These are phyloP conservation scores for Musa troglodytarum DNA, from an alignment of 176 grass and related monocot genomes.

Conservation along the genomic window DNA sequence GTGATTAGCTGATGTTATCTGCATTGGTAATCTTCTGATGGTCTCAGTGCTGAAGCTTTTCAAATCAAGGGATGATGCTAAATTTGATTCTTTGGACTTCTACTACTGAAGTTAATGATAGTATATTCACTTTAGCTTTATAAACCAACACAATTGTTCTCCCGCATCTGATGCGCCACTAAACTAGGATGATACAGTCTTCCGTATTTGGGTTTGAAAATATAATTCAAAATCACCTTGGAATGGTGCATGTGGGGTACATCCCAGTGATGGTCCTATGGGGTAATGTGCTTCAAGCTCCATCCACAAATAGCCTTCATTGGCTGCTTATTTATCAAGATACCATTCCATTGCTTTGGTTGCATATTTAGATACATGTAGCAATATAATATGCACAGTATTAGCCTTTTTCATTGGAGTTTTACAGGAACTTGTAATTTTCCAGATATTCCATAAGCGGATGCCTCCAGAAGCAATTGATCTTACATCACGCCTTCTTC, in stretches of 20 bases:
- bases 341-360: background rate
- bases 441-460: conserved; percentile 65
- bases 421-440: background rate
- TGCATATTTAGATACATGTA: background rate
- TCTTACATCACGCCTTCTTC: conserved; percentile 56
- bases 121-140: background rate
- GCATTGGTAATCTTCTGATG: background rate
- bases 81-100: background rate
- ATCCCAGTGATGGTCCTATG: background rate
- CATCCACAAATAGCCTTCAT: background rate
- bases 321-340: background rate
- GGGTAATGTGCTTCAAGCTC: background rate
- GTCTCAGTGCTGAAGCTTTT: background rate
- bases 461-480: conserved; percentile 82
- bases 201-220: too few relatives aligned
- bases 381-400: background rate
- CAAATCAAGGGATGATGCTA: too few relatives aligned
- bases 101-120: background rate
- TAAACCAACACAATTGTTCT: too few relatives aligned
- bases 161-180: too few relatives aligned
- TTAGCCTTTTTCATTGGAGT: background rate
- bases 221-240: too few relatives aligned
- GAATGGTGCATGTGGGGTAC: too few relatives aligned
- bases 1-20: too few relatives aligned
- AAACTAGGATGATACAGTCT: too few relatives aligned